Percentiles rank a stretch among this genome's conserved stretches.
Conservation (phyloP, 192 early-diverging fungal genomes). For the Coemansia biformis region DNA sequence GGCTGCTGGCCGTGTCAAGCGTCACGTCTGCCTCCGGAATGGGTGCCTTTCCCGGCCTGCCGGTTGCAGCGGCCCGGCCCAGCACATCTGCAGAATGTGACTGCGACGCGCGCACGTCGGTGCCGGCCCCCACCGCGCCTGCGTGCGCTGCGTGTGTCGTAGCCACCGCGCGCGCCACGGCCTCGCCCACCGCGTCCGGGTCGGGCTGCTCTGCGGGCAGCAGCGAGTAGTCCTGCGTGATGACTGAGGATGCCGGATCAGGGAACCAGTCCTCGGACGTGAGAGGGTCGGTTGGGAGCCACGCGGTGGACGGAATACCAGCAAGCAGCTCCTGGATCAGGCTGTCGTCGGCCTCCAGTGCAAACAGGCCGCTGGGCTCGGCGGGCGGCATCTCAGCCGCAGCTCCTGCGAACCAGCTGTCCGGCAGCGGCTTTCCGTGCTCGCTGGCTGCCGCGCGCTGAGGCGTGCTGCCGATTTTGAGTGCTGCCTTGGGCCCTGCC, state of each 20-base stretch:
- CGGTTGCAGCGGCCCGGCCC: neutral
- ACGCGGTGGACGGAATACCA: conserved; percentile 37
- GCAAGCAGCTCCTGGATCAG: conserved; percentile 47
- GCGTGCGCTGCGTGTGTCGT: neutral
- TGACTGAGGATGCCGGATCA: conserved; percentile 30
- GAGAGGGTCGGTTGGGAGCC: conserved; percentile 42
- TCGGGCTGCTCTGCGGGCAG: neutral
- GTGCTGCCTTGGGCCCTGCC: too few relatives aligned
- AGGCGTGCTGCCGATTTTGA: too few relatives aligned
- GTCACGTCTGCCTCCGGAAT: neutral
- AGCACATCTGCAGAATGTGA: too few relatives aligned
- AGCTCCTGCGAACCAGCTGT: neutral
- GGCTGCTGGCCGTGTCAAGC: conserved; percentile 4
- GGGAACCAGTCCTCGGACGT: conserved; percentile 48
- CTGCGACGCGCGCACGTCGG: neutral
- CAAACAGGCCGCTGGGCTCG: conserved; percentile 2
- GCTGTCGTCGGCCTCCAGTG: conserved; percentile 25
- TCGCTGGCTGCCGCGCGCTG: neutral
- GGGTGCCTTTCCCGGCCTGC: neutral
- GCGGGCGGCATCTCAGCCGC: conserved; percentile 3
- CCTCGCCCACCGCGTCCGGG: neutral
- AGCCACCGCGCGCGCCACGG: neutral
- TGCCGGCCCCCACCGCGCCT: neutral
- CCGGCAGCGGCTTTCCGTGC: neutral
- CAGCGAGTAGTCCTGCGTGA: conserved; percentile 17